Evolutionary conservation across 2,329 filamentous ascomycete genomes (phyloP).

Genomic region (Scytalidium sp.): DNA sequence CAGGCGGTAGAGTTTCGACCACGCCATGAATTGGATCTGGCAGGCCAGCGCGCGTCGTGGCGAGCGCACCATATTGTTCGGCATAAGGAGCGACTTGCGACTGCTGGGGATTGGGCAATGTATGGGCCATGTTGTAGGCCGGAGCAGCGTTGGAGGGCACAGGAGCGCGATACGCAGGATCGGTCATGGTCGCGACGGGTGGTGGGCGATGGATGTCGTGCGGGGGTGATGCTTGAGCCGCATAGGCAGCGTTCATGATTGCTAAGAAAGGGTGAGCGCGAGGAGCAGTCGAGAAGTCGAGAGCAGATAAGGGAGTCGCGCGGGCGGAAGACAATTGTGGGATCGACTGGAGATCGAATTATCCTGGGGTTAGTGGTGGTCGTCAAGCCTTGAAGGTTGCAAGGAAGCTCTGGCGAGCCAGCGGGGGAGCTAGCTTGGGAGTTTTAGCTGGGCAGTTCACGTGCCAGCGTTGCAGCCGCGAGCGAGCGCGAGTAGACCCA

Average conservation of each 20-base stretch:
- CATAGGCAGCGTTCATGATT: conserved; percentile 21
- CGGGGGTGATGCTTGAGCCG: conserved; percentile 13
- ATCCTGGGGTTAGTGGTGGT: no score
- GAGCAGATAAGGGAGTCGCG: not conserved
- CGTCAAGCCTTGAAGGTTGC: not conserved
- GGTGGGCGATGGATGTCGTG: conserved; percentile 11
- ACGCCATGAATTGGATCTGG: conserved; percentile 15
- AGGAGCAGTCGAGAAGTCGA: not conserved
- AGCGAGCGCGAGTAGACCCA: not conserved
- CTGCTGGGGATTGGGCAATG: conserved; percentile 23
- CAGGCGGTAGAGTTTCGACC: conserved; percentile 13
- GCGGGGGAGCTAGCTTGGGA: not conserved
- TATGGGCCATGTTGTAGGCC: conserved; percentile 9
- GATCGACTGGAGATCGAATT: no score
- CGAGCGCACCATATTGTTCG: conserved; percentile 9
- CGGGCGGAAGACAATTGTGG: not conserved
- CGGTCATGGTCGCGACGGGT: conserved; percentile 9
- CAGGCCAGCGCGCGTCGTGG: conserved; percentile 13
- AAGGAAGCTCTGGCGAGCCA: not conserved
- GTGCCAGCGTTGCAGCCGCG: not conserved
- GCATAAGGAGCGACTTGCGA: conserved; percentile 15
- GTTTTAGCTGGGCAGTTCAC: not conserved
- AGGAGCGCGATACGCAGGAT: conserved; percentile 11
- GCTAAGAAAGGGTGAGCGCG: not conserved
- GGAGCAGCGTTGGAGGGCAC: conserved; percentile 5